phyloP scores from a whole-genome alignment of 2,329 filamentous ascomycete genomes.

The Geosmithia morbida region DNA sequence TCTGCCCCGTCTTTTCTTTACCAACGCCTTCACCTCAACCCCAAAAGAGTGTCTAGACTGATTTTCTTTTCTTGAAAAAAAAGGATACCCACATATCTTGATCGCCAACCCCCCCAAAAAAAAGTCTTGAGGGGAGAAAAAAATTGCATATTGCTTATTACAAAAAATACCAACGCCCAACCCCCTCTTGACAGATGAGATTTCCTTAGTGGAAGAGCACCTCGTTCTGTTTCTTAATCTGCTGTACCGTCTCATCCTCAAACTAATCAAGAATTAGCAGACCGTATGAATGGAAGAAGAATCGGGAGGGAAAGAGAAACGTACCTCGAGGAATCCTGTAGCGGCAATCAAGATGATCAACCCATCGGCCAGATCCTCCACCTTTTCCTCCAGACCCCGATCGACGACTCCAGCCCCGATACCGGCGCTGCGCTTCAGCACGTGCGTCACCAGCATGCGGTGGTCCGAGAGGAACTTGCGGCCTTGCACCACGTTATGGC shows the following conservation, averaged over 20 bases:
- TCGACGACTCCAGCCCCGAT: conserved; percentile 40
- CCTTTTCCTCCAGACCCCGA: conserved; percentile 36
- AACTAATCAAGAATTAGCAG: conserved; percentile 15
- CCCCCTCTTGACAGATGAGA: not conserved
- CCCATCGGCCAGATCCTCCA: conserved; percentile 70
- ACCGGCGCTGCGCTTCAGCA: conserved; percentile 79
- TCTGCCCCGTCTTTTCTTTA: not conserved
- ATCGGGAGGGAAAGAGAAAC: conserved; percentile 11
- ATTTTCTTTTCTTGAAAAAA: not conserved
- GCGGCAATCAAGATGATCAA: conserved; percentile 72
- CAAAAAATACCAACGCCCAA: not conserved
- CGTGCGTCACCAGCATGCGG: conserved; percentile 68
- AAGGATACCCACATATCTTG: not conserved
- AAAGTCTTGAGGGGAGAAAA: not conserved
- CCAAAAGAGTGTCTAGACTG: not conserved
- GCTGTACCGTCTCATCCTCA: conserved; percentile 22
- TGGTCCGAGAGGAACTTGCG: conserved; percentile 71
- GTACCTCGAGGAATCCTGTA: conserved; percentile 76
- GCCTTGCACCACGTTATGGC: conserved; percentile 70
- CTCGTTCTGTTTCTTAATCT: conserved; percentile 15
- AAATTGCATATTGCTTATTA: not conserved
- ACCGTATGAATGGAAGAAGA: not conserved
- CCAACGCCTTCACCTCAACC: not conserved
- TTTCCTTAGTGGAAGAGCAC: conserved; percentile 23
- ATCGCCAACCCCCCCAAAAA: not conserved